Percentiles rank a stretch among this genome's conserved stretches.
Conservation (phyloP, 2,329 filamentous ascomycete species). For the Pseudonectria buxi region DNA sequence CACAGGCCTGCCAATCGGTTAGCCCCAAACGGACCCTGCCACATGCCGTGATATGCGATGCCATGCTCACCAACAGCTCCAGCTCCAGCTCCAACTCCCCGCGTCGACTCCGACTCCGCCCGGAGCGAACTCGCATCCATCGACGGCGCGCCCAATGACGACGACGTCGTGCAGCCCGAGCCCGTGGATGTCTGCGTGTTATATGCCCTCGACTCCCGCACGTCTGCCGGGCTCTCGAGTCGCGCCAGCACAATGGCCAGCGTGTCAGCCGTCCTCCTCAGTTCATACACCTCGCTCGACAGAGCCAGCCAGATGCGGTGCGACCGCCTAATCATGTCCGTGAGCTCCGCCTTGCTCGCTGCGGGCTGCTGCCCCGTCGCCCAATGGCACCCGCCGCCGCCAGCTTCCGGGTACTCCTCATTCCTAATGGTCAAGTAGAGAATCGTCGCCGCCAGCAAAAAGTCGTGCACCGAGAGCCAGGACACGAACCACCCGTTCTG, state of each 20-base stretch:
- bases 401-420: constrained; percentile 32
- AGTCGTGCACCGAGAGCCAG: constrained; percentile 53
- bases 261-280: constrained; percentile 40
- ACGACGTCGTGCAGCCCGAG: constrained; percentile 8
- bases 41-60: constrained; percentile 9
- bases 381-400: constrained; percentile 28
- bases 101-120: constrained; percentile 12
- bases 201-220: constrained; percentile 1
- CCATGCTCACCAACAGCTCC: constrained; percentile 1
- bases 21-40: constrained; percentile 7
- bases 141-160: constrained; percentile 12
- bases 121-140: constrained; percentile 15
- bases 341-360: constrained; percentile 33
- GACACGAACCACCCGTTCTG: constrained; percentile 51
- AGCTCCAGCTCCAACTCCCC: constrained; percentile 16
- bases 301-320: constrained; percentile 38
- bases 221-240: constrained; percentile 27
- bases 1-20: constrained; percentile 3
- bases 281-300: constrained; percentile 30
- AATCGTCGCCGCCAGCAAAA: constrained; percentile 54
- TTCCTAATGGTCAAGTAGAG: constrained; percentile 47
- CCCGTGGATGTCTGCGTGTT: constrained; percentile 1
- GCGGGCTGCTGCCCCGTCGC: constrained; percentile 24
- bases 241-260: constrained; percentile 40
- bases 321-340: constrained; percentile 35